Percentiles rank a stretch among this genome's conserved stretches.
Evolutionary conservation across 495 filamentous ascomycete genomes (phyloP).

Genomic region (Niebla homalea): DNA sequence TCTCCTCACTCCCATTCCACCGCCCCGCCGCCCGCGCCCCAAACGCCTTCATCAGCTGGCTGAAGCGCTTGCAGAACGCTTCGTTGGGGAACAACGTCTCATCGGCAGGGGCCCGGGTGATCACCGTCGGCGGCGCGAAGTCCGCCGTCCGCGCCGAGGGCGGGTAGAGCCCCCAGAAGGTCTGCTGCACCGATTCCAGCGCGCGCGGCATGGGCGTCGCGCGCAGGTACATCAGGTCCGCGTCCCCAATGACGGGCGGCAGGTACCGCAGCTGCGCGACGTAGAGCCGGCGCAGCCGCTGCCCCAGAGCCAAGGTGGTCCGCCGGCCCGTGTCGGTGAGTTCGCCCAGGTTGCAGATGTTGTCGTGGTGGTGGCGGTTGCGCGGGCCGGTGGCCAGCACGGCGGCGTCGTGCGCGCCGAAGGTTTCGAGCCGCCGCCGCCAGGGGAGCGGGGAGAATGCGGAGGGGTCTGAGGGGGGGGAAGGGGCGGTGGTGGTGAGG

Average conservation of each 20-base stretch:
- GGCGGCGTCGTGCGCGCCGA: slow-evolving; percentile 58
- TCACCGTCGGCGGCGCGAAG: slow-evolving; percentile 60
- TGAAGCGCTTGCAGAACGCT: slow-evolving; percentile 67
- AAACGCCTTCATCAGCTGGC: slow-evolving; percentile 66
- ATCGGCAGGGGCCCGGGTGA: slow-evolving; percentile 57
- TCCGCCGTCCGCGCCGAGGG: slow-evolving; percentile 44
- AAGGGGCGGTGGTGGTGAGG: slow-evolving; percentile 46
- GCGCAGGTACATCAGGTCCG: slow-evolving; percentile 70
- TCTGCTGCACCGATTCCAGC: slow-evolving; percentile 77
- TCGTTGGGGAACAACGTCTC: slow-evolving; percentile 94
- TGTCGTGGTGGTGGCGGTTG: slow-evolving; percentile 49
- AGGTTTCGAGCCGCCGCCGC: slow-evolving; percentile 67
- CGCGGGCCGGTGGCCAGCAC: slow-evolving; percentile 49
- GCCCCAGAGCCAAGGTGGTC: slow-evolving; percentile 70
- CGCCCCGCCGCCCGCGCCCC: slow-evolving; percentile 65
- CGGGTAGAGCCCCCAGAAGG: slow-evolving; percentile 84
- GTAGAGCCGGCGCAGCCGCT: slow-evolving; percentile 69
- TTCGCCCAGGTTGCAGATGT: slow-evolving; percentile 72
- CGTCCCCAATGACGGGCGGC: slow-evolving; percentile 48
- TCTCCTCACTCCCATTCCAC: slow-evolving; percentile 74
- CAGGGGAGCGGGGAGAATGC: slow-evolving; percentile 61
- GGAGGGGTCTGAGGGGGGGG: slow-evolving; percentile 40
- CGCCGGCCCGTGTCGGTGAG: slow-evolving; percentile 77
- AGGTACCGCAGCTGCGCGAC: slow-evolving; percentile 80
- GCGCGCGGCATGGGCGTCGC: slow-evolving; percentile 75